phyloP scores from a whole-genome alignment of 331 rosid genomes.

The Spiraea crenata region DNA sequence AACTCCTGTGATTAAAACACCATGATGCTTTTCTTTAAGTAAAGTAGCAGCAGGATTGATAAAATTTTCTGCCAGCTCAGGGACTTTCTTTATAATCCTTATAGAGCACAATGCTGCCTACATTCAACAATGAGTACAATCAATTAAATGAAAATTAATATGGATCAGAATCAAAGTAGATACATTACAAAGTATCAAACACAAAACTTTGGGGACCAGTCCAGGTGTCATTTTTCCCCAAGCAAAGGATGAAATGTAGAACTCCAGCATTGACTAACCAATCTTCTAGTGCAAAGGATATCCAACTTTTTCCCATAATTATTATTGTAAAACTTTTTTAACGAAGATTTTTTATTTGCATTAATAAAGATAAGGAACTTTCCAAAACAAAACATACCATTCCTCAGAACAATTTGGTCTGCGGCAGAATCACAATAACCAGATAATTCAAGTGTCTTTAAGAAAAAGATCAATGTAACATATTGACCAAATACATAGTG shows the following conservation, averaged over 20 bases:
- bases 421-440: conserved; percentile 6
- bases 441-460: conserved; percentile 1
- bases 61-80: conserved; percentile 94
- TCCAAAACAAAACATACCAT: conserved; percentile 1
- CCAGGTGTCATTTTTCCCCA: not conserved
- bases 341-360: not conserved
- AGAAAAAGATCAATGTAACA: not conserved
- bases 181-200: not conserved
- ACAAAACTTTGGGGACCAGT: not conserved
- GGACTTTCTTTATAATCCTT: conserved; percentile 94
- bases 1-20: conserved; percentile 93
- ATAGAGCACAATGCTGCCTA: conserved; percentile 97
- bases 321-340: not conserved
- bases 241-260: not conserved
- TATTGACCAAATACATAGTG: not conserved
- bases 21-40: conserved; percentile 96
- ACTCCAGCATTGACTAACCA: conserved; percentile 10
- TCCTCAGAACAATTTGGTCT: not conserved
- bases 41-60: conserved; percentile 86
- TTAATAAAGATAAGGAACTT: not conserved
- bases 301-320: not conserved
- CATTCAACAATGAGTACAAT: conserved; percentile 31
- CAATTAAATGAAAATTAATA: conserved; percentile 34
- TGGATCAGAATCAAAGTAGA: conserved; percentile 6
- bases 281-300: not conserved